Percentiles rank a stretch among this genome's conserved stretches.
These are phyloP conservation scores for Rhizopogon roseolus DNA, from an alignment of 768 basidiomycete species.

Conservation along the genomic window DNA sequence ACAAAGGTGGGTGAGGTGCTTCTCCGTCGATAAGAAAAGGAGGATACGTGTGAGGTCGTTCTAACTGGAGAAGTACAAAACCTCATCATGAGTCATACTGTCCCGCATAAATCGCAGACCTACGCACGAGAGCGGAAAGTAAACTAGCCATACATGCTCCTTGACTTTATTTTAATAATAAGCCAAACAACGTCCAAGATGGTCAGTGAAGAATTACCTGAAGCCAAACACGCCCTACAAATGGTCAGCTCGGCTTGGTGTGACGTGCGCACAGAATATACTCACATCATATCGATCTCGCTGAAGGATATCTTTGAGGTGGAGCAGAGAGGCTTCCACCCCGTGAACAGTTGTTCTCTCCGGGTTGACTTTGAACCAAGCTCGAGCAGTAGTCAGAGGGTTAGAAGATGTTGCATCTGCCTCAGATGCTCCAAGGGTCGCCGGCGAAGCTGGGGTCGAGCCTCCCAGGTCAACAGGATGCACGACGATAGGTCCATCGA, in stretches of 20 bases:
- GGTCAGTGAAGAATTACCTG: conserved; percentile 38
- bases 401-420: conserved; percentile 33
- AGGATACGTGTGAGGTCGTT: conserved; percentile 47
- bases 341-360: conserved; percentile 50
- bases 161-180: conserved; percentile 43
- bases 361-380: conserved; percentile 63
- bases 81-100: neutral
- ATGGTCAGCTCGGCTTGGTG: neutral
- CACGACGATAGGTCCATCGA: conserved; percentile 67
- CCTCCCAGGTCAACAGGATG: conserved; percentile 56
- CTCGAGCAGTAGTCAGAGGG: conserved; percentile 53
- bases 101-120: conserved; percentile 16
- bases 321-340: conserved; percentile 49
- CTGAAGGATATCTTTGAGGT: conserved; percentile 52
- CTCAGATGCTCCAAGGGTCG: conserved; percentile 37
- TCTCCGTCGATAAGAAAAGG: conserved; percentile 60
- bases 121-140: conserved; percentile 61
- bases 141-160: conserved; percentile 74
- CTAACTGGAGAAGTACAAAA: conserved; percentile 35
- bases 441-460: conserved; percentile 20
- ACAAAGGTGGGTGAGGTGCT: conserved; percentile 73
- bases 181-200: neutral
- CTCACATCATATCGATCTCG: conserved; percentile 64
- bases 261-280: neutral
- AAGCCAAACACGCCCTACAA: conserved; percentile 75